phyloP scores from a whole-genome alignment of 2,329 filamentous ascomycete species.

The Aspergillus fructus region DNA sequence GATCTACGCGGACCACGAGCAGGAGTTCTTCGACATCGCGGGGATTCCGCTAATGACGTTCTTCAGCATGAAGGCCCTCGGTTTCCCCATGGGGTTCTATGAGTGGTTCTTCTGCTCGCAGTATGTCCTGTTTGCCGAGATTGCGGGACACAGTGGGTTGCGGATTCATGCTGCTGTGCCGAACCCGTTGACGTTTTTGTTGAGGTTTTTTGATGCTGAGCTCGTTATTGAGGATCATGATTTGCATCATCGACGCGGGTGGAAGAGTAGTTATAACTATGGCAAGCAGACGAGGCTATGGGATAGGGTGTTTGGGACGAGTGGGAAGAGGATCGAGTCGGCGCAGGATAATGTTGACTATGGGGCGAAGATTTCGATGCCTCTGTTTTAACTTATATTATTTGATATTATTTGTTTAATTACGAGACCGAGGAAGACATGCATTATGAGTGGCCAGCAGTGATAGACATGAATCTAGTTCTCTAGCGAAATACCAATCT shows the following conservation, averaged over 20 bases:
- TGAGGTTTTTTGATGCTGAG: constrained; percentile 36
- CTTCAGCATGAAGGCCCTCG: constrained; percentile 34
- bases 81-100: constrained; percentile 48
- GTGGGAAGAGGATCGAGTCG: constrained; percentile 37
- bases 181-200: constrained; percentile 34
- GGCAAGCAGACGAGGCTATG: constrained; percentile 42
- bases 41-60: constrained; percentile 43
- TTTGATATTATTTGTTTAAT: too few relatives aligned
- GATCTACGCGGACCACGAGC: constrained; percentile 44
- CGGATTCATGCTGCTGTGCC: constrained; percentile 34
- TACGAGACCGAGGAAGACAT: too few relatives aligned
- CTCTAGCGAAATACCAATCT: too few relatives aligned
- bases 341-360: constrained; percentile 32
- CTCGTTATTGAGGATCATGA: constrained; percentile 46
- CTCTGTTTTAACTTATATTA: constrained; percentile 22
- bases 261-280: constrained; percentile 40
- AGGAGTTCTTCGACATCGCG: constrained; percentile 45
- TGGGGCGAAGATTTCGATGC: constrained; percentile 24
- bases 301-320: constrained; percentile 39
- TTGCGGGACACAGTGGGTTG: constrained; percentile 22
- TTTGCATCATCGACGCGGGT: constrained; percentile 40
- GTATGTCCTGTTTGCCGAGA: constrained; percentile 41
- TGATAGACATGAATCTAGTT: too few relatives aligned
- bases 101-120: constrained; percentile 49
- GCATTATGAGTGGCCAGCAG: too few relatives aligned